Evolutionary conservation across 371 early-diverging fungal species (phyloP).

Genomic region (Blakeslea trispora): DNA sequence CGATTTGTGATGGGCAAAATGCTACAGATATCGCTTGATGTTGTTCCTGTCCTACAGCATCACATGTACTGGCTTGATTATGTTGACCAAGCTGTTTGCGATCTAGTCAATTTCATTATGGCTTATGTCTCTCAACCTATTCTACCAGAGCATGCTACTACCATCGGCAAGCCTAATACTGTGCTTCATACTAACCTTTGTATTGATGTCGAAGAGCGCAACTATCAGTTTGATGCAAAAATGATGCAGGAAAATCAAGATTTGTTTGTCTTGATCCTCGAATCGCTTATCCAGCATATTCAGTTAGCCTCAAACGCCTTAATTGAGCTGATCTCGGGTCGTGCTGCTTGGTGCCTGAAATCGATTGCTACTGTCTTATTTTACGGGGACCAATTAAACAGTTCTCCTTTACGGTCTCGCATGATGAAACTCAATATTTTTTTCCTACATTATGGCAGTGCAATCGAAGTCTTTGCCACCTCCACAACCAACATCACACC

Average conservation of each 20-base stretch:
- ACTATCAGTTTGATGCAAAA: not conserved
- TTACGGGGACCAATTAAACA: slow-evolving; percentile 1
- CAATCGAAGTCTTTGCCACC: slow-evolving; percentile 25
- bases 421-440: slow-evolving; percentile 24
- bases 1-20: slow-evolving; percentile 8
- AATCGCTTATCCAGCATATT: slow-evolving; percentile 31
- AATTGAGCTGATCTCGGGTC: slow-evolving; percentile 6
- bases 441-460: slow-evolving; percentile 30
- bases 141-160: slow-evolving; percentile 18
- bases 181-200: slow-evolving; percentile 15
- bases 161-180: slow-evolving; percentile 8
- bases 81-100: slow-evolving; percentile 14
- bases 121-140: slow-evolving; percentile 27
- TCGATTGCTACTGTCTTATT: slow-evolving; percentile 16
- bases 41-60: not conserved
- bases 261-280: slow-evolving; percentile 20
- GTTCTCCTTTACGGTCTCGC: slow-evolving; percentile 11
- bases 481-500: slow-evolving; percentile 22
- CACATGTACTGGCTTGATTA: slow-evolving; percentile 4
- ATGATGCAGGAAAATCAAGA: slow-evolving; percentile 13
- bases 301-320: slow-evolving; percentile 15
- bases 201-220: slow-evolving; percentile 27
- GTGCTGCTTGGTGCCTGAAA: slow-evolving; percentile 26
- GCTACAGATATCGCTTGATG: not conserved
- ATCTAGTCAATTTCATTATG: slow-evolving; percentile 27